phyloP scores from a whole-genome alignment of 164 flowering plant species.

The Vitis rupestris region DNA sequence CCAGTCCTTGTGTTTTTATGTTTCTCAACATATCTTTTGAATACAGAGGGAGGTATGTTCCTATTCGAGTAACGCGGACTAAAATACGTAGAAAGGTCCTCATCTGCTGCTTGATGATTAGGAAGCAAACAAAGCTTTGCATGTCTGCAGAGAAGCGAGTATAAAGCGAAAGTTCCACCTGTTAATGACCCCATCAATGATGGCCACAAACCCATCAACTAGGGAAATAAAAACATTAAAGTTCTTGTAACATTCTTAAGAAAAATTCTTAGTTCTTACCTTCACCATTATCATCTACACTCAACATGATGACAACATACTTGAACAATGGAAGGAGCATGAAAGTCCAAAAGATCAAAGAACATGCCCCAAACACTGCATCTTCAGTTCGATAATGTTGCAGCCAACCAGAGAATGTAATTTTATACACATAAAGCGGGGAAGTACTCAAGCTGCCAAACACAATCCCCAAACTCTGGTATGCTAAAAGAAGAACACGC shows the following conservation, averaged over 20 bases:
- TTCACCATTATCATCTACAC: constrained; percentile 78
- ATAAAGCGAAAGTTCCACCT: constrained; percentile 79
- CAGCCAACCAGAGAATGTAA: constrained; percentile 52
- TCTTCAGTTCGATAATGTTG: constrained; percentile 44
- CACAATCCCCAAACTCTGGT: constrained; percentile 72
- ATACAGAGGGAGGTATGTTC: constrained; percentile 23
- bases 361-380: constrained; percentile 64
- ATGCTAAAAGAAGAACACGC: constrained; percentile 46
- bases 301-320: constrained; percentile 56
- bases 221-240: not conserved
- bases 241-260: not conserved
- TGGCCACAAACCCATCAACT: constrained; percentile 5
- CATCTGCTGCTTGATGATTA: constrained; percentile 71
- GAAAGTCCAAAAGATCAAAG: constrained; percentile 78
- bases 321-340: constrained; percentile 63
- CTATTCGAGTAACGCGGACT: constrained; percentile 23
- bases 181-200: constrained; percentile 13
- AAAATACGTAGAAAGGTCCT: constrained; percentile 65
- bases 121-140: constrained; percentile 62
- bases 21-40: constrained; percentile 51
- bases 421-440: constrained; percentile 70
- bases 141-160: constrained; percentile 66
- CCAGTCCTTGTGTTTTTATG: constrained; percentile 45
- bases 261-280: constrained; percentile 28
- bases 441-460: constrained; percentile 72